Base-by-base conservation (phyloP, 805 yeast genomes). In the Trichomonascus vanleenenianus region DNA sequence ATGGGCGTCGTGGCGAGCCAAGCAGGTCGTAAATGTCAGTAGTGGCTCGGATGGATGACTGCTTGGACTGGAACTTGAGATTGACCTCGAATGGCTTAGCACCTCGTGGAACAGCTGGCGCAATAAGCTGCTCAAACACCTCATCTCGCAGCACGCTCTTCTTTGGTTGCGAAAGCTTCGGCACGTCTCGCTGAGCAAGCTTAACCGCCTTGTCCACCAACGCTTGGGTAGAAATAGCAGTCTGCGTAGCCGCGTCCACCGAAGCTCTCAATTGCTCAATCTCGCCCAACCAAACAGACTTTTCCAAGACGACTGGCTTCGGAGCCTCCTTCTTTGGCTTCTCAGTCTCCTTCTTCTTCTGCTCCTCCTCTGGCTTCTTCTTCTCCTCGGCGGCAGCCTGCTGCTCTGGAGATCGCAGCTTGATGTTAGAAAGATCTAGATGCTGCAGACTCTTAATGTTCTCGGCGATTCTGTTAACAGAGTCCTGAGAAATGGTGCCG, bases 341-440 rank as follows among this genome's bases (percentile, higher is more conserved):
- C 30, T 30, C 50, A 11, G 41, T 39, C 2, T 53, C 49, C 12
- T 12, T 20, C 12, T n/a, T 19, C 8, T 53, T 47, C 22, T 47
- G 49, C n/a, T 36, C 48, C 32, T 45, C 40, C 19, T 19, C 15
- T 18, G 30, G 47, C n/a, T 14, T 25, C n/a, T 16, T 19, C 4
- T 53, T 47, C 20, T 48, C 50, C 14, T 36, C 48, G 30, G 43
- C 40, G 15, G n/a, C 15, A 8, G 19, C 42, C 30, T 19, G 19
- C 4, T 54, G 45, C 22, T 49, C 50, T 12, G 50, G 49, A 31
- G 56, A 48, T 18, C 51, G 47, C 19, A 51, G 40, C 38, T 60
- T 58, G 50, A 89, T 78, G 62, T 83, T 78, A 36, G 87, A 75
- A 48, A 88, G 70, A 60, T 89, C 96, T 51, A 89, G 68, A 55